Percentiles rank a stretch among this genome's conserved stretches.
These are phyloP conservation scores for Datura wrightii DNA, from an alignment of 257 asterid species.

Conservation along the genomic window DNA sequence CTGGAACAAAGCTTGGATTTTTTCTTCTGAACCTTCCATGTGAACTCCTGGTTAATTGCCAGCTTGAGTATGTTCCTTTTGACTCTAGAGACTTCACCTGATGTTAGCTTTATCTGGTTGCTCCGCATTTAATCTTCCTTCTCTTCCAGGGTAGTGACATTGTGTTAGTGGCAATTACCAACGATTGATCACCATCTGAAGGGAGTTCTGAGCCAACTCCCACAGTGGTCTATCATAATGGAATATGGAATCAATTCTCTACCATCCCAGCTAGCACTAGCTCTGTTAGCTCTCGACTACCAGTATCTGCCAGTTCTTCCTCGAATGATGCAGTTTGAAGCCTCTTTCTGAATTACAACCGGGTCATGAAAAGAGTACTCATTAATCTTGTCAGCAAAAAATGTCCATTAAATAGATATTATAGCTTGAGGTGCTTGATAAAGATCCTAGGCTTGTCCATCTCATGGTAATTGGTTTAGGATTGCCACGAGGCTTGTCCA, in stretches of 20 bases:
- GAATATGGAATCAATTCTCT: not conserved
- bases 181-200: constrained; percentile 13
- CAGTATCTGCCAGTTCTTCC: not conserved
- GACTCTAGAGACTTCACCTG: not conserved
- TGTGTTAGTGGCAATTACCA: not conserved
- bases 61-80: not conserved
- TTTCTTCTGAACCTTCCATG: constrained; percentile 3
- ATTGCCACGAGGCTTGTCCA: constrained; percentile 17
- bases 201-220: constrained; percentile 7
- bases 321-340: not conserved
- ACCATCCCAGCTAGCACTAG: constrained; percentile 9
- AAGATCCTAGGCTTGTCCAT: constrained; percentile 20
- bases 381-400: not conserved
- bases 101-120: not conserved
- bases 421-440: not conserved
- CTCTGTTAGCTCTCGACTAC: not conserved
- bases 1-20: not conserved
- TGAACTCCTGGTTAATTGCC: not conserved
- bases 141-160: not conserved
- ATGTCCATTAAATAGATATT: not conserved
- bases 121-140: not conserved
- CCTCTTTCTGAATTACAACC: not conserved
- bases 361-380: not conserved
- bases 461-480: constrained; percentile 3
- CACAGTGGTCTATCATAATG: constrained; percentile 19